A percentile compares a stretch with the other conserved stretches of the same genome.
Evolutionary conservation across 31 red algal genomes (phyloP).

Genomic region (Bonnemaisonia californica): DNA sequence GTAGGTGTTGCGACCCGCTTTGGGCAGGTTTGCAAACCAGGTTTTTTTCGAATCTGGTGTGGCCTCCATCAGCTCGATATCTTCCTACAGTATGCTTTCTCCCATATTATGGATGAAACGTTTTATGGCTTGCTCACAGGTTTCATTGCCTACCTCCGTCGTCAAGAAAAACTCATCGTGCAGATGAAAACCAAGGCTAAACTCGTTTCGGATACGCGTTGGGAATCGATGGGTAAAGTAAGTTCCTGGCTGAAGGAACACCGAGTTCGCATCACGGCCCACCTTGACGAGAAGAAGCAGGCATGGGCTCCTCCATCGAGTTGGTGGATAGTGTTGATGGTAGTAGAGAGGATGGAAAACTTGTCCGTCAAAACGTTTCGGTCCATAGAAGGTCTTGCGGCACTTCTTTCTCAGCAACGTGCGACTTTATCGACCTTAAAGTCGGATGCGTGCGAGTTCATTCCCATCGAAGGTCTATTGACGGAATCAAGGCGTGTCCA

Average conservation of each 20-base stretch:
- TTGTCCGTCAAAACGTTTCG: not conserved
- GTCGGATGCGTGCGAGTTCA: too few relatives aligned
- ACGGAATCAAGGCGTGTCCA: too few relatives aligned
- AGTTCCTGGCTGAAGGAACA: not conserved
- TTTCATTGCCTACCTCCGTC: too few relatives aligned
- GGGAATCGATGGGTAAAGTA: not conserved
- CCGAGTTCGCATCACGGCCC: not conserved
- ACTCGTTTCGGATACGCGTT: not conserved
- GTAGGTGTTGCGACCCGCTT: conserved; percentile 12
- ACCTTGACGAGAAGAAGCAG: not conserved
- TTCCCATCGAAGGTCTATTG: too few relatives aligned
- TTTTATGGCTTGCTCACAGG: too few relatives aligned
- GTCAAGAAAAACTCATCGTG: too few relatives aligned
- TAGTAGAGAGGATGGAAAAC: not conserved
- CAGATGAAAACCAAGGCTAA: too few relatives aligned
- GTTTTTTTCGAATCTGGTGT: conserved; percentile 22
- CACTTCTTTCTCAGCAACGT: too few relatives aligned
- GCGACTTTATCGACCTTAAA: too few relatives aligned
- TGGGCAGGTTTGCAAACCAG: not conserved
- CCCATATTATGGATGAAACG: not conserved
- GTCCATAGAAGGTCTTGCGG: too few relatives aligned
- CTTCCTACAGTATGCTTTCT: not conserved
- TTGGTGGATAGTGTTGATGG: not conserved
- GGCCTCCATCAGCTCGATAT: not conserved
- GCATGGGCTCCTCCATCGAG: not conserved